Evolutionary conservation across 371 early-diverging fungal genomes (phyloP).

Genomic region (Cokeromyces recurvatus): DNA sequence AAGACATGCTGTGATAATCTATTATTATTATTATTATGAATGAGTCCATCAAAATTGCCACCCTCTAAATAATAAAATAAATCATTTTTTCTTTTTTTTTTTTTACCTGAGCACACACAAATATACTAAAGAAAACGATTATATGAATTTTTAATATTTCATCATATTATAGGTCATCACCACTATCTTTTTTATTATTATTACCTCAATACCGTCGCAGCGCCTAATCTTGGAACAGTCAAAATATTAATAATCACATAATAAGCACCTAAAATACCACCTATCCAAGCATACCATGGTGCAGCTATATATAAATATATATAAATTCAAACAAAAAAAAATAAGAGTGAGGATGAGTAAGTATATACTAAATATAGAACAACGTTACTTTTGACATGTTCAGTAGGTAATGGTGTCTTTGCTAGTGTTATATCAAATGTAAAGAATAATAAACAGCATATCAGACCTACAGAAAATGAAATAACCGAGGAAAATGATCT

Average conservation of each 20-base stretch:
- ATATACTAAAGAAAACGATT: conserved; percentile 23
- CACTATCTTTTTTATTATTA: no score
- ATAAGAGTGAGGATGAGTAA: no score
- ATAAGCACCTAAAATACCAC: conserved; percentile 40
- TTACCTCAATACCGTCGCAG: conserved; percentile 27
- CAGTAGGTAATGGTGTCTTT: conserved; percentile 13
- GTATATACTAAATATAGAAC: neutral
- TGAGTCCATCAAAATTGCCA: no score
- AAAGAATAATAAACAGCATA: conserved; percentile 16
- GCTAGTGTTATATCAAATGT: conserved; percentile 12
- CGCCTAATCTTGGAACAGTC: conserved; percentile 38
- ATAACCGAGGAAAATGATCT: conserved; percentile 19
- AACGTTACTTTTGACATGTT: conserved; percentile 15
- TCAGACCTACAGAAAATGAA: conserved; percentile 9
- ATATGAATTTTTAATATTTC: neutral
- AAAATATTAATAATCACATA: conserved; percentile 45
- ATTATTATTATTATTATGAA: no score
- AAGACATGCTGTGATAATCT: conserved; percentile 38
- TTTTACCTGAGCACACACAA: conserved; percentile 39
- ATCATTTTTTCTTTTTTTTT: neutral
- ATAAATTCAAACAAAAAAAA: no score
- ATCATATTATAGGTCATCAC: no score
- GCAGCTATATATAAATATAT: no score
- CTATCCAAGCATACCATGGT: conserved; percentile 30
- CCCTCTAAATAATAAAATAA: no score